Percentiles rank a stretch among this genome's conserved stretches.
Conservation (phyloP, 208 protist species). For the Acanthamoeba sp. region DNA sequence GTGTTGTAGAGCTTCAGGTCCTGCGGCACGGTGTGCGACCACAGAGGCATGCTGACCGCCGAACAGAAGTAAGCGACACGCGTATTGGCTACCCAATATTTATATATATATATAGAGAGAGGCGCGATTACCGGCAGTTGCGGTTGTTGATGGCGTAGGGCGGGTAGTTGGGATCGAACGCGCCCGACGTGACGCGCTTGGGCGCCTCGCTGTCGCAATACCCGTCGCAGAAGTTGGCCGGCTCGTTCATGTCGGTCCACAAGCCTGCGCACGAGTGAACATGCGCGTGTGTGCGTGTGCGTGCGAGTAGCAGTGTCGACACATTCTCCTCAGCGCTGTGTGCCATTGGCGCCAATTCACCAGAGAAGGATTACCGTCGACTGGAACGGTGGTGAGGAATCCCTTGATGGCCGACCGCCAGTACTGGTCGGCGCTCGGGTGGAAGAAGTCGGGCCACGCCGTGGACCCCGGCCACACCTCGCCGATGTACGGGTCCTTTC, state of each 20-base stretch:
- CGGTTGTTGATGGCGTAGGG: slow-evolving; percentile 86
- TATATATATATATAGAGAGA: background rate
- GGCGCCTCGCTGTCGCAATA: slow-evolving; percentile 28
- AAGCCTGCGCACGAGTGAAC: background rate
- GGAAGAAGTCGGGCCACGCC: slow-evolving; percentile 89
- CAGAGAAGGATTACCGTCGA: slow-evolving; percentile 81
- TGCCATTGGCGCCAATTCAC: too few species aligned
- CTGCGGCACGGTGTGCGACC: slow-evolving; percentile 80
- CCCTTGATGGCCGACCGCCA: slow-evolving; percentile 84
- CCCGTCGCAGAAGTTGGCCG: slow-evolving; percentile 88
- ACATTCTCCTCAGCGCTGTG: too few species aligned
- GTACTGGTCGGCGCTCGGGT: slow-evolving; percentile 84
- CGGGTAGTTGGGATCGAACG: slow-evolving; percentile 79
- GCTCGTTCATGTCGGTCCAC: slow-evolving; percentile 95
- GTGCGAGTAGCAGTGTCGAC: too few species aligned
- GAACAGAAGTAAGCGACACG: background rate
- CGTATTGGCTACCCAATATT: too few species aligned
- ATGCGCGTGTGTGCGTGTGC: too few species aligned
- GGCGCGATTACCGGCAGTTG: background rate
- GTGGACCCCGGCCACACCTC: slow-evolving; percentile 85
- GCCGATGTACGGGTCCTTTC: slow-evolving; percentile 67
- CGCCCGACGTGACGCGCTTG: background rate
- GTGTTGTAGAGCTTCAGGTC: slow-evolving; percentile 78
- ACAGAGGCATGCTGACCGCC: slow-evolving; percentile 32
- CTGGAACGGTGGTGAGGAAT: slow-evolving; percentile 80